Percentiles rank a stretch among this genome's conserved stretches.
These are phyloP conservation scores for Solanum chaucha DNA, from an alignment of 257 asterid species.

Conservation along the genomic window DNA sequence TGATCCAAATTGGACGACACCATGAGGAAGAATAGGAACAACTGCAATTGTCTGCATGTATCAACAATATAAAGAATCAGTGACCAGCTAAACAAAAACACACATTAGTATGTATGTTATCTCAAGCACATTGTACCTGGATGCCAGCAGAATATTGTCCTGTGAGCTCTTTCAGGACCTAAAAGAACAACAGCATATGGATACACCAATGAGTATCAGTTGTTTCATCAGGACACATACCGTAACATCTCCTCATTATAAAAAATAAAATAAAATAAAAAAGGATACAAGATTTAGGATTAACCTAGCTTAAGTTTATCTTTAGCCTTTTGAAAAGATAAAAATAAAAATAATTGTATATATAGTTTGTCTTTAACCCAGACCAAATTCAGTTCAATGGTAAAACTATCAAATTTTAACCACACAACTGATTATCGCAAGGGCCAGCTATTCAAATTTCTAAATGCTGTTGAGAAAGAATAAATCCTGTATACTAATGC, in stretches of 20 bases:
- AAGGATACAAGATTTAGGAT: neutral
- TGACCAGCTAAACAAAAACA: neutral
- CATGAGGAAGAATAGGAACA: slow-evolving; percentile 85
- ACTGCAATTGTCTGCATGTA: slow-evolving; percentile 68
- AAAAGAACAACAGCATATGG: neutral
- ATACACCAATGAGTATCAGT: neutral
- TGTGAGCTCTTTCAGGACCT: slow-evolving; percentile 66
- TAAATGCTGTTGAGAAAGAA: neutral
- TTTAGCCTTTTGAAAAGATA: neutral
- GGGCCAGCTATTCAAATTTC: neutral
- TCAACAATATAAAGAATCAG: neutral
- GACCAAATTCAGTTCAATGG: neutral
- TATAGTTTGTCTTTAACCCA: neutral
- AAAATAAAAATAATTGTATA: neutral
- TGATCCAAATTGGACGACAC: slow-evolving; percentile 91
- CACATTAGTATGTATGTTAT: neutral
- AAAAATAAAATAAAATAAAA: neutral
- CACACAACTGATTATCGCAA: neutral
- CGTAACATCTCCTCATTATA: neutral
- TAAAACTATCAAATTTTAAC: neutral
- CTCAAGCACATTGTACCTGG: slow-evolving; percentile 40
- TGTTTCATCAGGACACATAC: neutral
- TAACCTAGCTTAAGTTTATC: neutral
- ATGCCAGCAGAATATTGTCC: slow-evolving; percentile 82
- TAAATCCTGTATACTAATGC: neutral